Conservation (phyloP, 352 stramenopile species). For the Globisporangium heterothallicum region DNA sequence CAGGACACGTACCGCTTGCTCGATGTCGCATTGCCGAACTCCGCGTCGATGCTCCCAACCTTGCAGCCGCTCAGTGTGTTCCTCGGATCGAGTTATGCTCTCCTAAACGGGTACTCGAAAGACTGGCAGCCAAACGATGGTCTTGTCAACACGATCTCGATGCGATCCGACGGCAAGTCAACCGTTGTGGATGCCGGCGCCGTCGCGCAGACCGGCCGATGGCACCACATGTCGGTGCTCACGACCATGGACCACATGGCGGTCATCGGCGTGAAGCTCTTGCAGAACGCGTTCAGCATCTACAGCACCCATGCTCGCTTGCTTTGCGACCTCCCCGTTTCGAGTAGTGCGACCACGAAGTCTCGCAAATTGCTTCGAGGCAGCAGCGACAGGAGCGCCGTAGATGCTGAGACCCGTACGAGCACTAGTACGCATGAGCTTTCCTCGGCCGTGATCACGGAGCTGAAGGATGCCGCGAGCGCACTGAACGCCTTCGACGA, state of each 20-base stretch:
- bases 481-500: constrained; percentile 6
- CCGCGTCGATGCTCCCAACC: constrained; percentile 14
- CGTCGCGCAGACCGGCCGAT: constrained; percentile 15
- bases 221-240: constrained; percentile 15
- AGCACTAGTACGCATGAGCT: no score
- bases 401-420: no score
- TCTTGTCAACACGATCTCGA: constrained; percentile 18
- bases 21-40: constrained; percentile 16
- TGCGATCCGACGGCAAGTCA: constrained; percentile 18
- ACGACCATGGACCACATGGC: constrained; percentile 12
- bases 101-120: constrained; percentile 1
- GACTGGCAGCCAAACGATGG: constrained; percentile 9
- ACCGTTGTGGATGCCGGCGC: constrained; percentile 11
- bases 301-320: constrained; percentile 11
- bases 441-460: background rate
- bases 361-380: constrained; percentile 6
- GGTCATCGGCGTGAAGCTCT: constrained; percentile 12
- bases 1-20: constrained; percentile 22
- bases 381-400: background rate
- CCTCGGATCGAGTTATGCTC: constrained; percentile 15
- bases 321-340: constrained; percentile 2
- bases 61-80: constrained; percentile 18
- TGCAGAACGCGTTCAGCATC: constrained; percentile 8
- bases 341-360: background rate
- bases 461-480: constrained; percentile 1